Conservation (phyloP, 805 yeast genomes). For the Cyberlindnera amylophila region DNA sequence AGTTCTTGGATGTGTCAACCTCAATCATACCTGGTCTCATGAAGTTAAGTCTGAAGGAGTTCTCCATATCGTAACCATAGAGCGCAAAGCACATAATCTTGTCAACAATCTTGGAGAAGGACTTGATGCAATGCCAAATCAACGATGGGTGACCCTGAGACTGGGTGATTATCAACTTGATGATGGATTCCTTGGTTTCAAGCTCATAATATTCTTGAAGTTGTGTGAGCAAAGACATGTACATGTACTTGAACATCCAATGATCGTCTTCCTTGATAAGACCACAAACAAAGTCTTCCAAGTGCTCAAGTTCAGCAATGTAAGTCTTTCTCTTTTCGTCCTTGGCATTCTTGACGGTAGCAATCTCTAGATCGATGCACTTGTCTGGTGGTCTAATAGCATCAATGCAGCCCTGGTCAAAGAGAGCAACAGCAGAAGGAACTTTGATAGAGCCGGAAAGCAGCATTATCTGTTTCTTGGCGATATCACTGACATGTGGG, state of each 20-base stretch:
- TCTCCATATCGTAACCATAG: slow-evolving; percentile 43
- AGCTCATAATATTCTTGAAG: slow-evolving; percentile 54
- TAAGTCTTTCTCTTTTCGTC: slow-evolving; percentile 47
- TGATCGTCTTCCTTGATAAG: slow-evolving; percentile 32
- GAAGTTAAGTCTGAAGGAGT: slow-evolving; percentile 37
- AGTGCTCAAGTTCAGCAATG: slow-evolving; percentile 35
- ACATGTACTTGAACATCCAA: slow-evolving; percentile 55
- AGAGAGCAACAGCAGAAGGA: slow-evolving; percentile 51
- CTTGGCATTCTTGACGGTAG: slow-evolving; percentile 60
- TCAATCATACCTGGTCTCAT: slow-evolving; percentile 34
- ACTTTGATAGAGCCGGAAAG: slow-evolving; percentile 40
- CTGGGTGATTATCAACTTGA: slow-evolving; percentile 41
- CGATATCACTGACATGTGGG: slow-evolving; percentile 47
- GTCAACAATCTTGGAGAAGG: slow-evolving; percentile 50
- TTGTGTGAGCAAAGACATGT: slow-evolving; percentile 46
- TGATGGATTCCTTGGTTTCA: slow-evolving; percentile 36
- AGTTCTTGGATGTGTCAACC: slow-evolving; percentile 39
- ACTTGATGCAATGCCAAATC: slow-evolving; percentile 55
- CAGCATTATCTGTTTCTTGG: slow-evolving; percentile 47
- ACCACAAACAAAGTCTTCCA: slow-evolving; percentile 38
- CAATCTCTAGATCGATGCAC: slow-evolving; percentile 52
- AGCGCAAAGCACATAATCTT: slow-evolving; percentile 43
- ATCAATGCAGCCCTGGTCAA: slow-evolving; percentile 37
- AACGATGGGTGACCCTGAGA: slow-evolving; percentile 61
- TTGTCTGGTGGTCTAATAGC: slow-evolving; percentile 62